Evolutionary conservation across 495 filamentous ascomycete genomes (phyloP).

Genomic region (Aspergillus steynii): DNA sequence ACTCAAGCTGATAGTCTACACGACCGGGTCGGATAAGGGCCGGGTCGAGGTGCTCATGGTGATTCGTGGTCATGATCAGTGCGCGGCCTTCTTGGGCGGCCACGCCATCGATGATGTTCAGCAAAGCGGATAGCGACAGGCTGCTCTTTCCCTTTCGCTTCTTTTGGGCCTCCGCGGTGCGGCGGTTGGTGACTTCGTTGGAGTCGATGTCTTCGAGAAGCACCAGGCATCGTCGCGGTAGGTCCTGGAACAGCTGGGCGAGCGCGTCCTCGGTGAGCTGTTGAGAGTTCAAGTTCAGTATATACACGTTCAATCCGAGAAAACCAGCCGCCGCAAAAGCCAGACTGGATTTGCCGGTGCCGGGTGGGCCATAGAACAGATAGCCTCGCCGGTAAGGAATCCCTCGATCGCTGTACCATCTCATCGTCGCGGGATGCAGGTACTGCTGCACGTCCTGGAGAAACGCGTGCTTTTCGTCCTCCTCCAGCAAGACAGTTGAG

Average conservation of each 20-base stretch:
- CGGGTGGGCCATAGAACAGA: constrained; percentile 36
- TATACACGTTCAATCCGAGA: constrained; percentile 13
- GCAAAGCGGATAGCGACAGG: constrained; percentile 69
- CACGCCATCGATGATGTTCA: constrained; percentile 86
- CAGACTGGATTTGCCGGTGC: constrained; percentile 41
- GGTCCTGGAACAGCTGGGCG: constrained; percentile 58
- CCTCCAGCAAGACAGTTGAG: constrained; percentile 73
- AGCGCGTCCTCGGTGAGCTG: constrained; percentile 58
- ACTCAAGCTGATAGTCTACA: constrained; percentile 70
- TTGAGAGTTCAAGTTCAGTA: constrained; percentile 6
- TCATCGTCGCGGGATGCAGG: constrained; percentile 62
- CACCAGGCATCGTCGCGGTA: constrained; percentile 32
- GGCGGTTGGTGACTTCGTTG: constrained; percentile 53
- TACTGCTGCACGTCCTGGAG: constrained; percentile 78
- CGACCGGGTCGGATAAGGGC: constrained; percentile 76
- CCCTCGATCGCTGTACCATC: constrained; percentile 68
- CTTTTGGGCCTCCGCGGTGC: constrained; percentile 34
- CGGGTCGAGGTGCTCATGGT: constrained; percentile 69
- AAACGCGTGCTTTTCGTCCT: constrained; percentile 62
- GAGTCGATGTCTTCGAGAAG: constrained; percentile 40
- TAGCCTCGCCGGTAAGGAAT: constrained; percentile 41
- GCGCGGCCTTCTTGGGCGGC: constrained; percentile 78
- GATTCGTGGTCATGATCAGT: constrained; percentile 84
- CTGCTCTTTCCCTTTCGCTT: constrained; percentile 6
- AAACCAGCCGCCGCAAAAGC: constrained; percentile 11